Conservation (phyloP, 352 stramenopile genomes). For the Pythium aristosporum region DNA sequence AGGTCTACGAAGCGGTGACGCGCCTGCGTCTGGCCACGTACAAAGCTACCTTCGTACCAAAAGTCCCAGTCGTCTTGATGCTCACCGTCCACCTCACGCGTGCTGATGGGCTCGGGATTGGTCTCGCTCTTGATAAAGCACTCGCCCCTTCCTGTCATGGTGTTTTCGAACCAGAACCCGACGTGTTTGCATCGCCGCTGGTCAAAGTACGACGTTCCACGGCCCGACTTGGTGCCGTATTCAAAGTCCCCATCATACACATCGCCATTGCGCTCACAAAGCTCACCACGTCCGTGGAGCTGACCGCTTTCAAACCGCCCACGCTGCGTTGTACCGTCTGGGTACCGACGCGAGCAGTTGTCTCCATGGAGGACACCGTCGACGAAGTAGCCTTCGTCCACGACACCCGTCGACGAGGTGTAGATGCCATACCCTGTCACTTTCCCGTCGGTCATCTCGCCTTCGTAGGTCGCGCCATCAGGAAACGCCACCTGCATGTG, state of each 20-base stretch:
- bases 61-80: slow-evolving; percentile 45
- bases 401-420: slow-evolving; percentile 56
- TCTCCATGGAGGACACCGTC: slow-evolving; percentile 57
- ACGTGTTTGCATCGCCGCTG: slow-evolving; percentile 42
- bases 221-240: slow-evolving; percentile 41
- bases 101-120: not conserved
- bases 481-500: slow-evolving; percentile 51
- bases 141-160: slow-evolving; percentile 57
- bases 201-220: slow-evolving; percentile 41
- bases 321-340: slow-evolving; percentile 45
- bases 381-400: slow-evolving; percentile 65
- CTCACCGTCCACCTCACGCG: not conserved
- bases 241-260: slow-evolving; percentile 69
- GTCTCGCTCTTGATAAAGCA: slow-evolving; percentile 41
- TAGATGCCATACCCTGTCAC: slow-evolving; percentile 57
- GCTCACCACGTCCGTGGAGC: slow-evolving; percentile 40
- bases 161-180: slow-evolving; percentile 68
- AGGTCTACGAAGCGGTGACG: slow-evolving; percentile 58
- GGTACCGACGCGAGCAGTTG: slow-evolving; percentile 43
- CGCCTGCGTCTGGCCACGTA: slow-evolving; percentile 53
- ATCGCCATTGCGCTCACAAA: slow-evolving; percentile 45
- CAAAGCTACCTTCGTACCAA: slow-evolving; percentile 75
- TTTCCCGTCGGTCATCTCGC: slow-evolving; percentile 58
- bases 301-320: slow-evolving; percentile 48
- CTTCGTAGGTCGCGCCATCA: slow-evolving; percentile 63